A percentile compares a stretch with the other conserved stretches of the same genome.
Conservation (phyloP, 352 stramenopile genomes). For the Phytophthora parvispora region DNA sequence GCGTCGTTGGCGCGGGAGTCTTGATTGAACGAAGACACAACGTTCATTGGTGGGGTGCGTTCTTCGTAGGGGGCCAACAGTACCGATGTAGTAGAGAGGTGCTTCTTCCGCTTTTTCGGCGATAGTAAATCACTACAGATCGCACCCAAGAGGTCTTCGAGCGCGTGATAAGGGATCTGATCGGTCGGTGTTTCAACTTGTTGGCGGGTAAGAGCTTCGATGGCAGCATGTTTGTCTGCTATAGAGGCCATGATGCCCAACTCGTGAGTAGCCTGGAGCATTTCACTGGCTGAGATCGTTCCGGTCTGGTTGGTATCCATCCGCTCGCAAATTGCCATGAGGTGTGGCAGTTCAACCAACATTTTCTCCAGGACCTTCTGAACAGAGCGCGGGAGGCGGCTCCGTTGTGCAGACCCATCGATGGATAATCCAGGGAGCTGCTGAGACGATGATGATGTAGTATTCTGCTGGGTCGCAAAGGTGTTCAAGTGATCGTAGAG, state of each 20-base stretch:
- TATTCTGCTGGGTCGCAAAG: conserved; percentile 29
- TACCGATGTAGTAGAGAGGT: conserved; percentile 77
- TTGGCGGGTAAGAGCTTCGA: conserved; percentile 46
- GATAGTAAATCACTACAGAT: conserved; percentile 78
- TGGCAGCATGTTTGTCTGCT: conserved; percentile 63
- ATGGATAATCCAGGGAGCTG: conserved; percentile 43
- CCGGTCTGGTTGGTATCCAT: conserved; percentile 56
- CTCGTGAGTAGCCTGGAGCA: conserved; percentile 69
- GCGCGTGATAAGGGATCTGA: conserved; percentile 55
- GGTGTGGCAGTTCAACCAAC: conserved; percentile 49
- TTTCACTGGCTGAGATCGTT: conserved; percentile 47
- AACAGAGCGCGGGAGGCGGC: conserved; percentile 53
- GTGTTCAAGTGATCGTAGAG: conserved; percentile 76
- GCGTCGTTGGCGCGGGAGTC: conserved; percentile 47
- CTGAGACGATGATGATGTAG: conserved; percentile 21
- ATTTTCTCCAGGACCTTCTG: conserved; percentile 83
- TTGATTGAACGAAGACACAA: conserved; percentile 24
- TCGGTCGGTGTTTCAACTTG: conserved; percentile 3
- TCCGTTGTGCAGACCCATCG: conserved; percentile 12
- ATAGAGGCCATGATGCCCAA: conserved; percentile 68
- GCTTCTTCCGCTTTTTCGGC: conserved; percentile 71
- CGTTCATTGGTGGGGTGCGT: conserved; percentile 17
- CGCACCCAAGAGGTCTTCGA: conserved; percentile 54
- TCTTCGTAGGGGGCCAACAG: conserved; percentile 71
- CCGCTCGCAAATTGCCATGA: conserved; percentile 61